Evolutionary conservation across 768 basidiomycete species (phyloP).

Genomic region (Termitomyces sp.): DNA sequence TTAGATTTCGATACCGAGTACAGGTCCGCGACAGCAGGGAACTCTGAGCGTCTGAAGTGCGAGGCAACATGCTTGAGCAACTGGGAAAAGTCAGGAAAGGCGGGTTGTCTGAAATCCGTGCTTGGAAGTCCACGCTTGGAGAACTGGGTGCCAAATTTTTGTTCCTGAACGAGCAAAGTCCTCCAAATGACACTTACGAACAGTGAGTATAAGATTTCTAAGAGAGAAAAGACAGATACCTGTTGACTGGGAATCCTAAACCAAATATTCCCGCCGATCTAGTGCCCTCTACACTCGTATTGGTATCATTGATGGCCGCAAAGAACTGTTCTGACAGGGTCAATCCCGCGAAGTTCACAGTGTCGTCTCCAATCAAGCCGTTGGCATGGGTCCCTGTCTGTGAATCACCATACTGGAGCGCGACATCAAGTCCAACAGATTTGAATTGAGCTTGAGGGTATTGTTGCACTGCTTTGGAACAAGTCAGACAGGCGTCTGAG

Average conservation of each 20-base stretch:
- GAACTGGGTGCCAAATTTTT: not conserved
- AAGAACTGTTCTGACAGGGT: constrained; percentile 48
- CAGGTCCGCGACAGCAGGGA: constrained; percentile 4
- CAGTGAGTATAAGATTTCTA: not conserved
- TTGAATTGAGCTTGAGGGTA: constrained; percentile 50
- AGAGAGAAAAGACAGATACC: constrained; percentile 29
- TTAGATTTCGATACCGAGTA: not conserved
- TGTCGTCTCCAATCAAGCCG: constrained; percentile 59
- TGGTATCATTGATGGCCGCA: constrained; percentile 63
- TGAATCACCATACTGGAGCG: constrained; percentile 68
- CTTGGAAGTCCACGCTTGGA: constrained; percentile 1
- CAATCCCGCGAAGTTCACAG: constrained; percentile 49
- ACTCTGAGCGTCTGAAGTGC: constrained; percentile 5
- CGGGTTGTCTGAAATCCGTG: constrained; percentile 16
- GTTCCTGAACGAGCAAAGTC: constrained; percentile 24
- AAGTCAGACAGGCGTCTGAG: constrained; percentile 49
- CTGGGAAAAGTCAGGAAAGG: constrained; percentile 24
- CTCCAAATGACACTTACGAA: constrained; percentile 41
- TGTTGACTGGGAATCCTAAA: constrained; percentile 69
- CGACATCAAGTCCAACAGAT: constrained; percentile 37
- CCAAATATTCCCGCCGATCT: constrained; percentile 68
- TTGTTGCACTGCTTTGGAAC: constrained; percentile 30
- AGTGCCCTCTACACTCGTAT: constrained; percentile 52
- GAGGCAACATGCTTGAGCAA: constrained; percentile 6
- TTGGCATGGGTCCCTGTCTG: constrained; percentile 61